These are phyloP conservation scores for Panaeolus papilionaceus DNA, from an alignment of 768 basidiomycete species.

Conservation along the genomic window DNA sequence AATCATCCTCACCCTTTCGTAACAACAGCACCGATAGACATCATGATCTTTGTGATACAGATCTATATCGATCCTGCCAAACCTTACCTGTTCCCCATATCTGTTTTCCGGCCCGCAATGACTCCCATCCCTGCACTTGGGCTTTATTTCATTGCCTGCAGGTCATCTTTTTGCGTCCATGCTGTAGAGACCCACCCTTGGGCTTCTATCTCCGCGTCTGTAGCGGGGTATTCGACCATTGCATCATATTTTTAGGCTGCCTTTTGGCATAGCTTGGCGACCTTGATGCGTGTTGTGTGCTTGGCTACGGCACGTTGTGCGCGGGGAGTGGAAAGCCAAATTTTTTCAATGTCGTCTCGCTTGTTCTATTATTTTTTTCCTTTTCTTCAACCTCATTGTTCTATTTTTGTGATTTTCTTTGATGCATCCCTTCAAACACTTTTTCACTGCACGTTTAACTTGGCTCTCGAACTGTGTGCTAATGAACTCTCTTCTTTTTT, in stretches of 20 bases:
- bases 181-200: neutral
- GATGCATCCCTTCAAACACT: neutral
- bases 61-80: neutral
- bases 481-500: slow-evolving; percentile 12
- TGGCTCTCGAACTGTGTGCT: neutral
- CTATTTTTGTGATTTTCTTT: neutral
- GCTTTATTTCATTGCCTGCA: neutral
- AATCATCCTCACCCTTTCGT: neutral
- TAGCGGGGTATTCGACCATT: neutral
- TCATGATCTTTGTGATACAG: neutral
- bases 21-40: neutral
- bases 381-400: neutral
- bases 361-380: neutral
- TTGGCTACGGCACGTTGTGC: neutral
- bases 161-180: neutral
- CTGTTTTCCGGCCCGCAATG: neutral
- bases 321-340: too few species aligned
- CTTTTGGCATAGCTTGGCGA: neutral
- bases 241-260: neutral
- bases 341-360: neutral
- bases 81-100: slow-evolving; percentile 5
- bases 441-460: neutral
- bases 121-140: neutral
- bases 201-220: neutral
- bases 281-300: neutral